Conservation (phyloP, 164 flowering plant genomes). For the Piper betle region DNA sequence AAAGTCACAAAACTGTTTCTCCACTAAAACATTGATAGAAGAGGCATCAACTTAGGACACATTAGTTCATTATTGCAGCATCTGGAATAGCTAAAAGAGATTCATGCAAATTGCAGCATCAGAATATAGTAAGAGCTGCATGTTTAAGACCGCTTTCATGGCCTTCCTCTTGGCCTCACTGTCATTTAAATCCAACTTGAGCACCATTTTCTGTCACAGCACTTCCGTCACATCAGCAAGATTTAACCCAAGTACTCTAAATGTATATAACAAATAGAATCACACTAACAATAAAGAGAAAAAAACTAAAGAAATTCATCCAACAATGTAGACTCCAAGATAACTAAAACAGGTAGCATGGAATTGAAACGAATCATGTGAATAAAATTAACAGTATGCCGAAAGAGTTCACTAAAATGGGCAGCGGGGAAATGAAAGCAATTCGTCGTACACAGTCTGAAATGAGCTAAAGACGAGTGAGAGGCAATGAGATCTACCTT, state of each 20-base stretch:
- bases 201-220: conserved; percentile 39
- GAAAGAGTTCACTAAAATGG: too few species aligned
- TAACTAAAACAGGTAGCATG: too few species aligned
- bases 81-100: too few species aligned
- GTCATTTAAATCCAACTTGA: conserved; percentile 56
- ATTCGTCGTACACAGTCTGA: background rate
- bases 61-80: background rate
- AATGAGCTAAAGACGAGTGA: too few species aligned
- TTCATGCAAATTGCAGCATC: too few species aligned
- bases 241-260: background rate
- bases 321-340: too few species aligned
- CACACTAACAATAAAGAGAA: too few species aligned
- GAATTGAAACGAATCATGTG: too few species aligned
- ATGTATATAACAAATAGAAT: too few species aligned
- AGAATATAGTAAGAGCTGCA: too few species aligned
- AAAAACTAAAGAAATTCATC: too few species aligned
- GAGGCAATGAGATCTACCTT: background rate
- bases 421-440: background rate
- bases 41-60: background rate
- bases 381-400: too few species aligned
- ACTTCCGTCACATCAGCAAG: background rate
- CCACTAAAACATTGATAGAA: background rate
- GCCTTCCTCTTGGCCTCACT: conserved; percentile 61
- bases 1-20: background rate
- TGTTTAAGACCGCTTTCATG: conserved; percentile 32